These are phyloP conservation scores for Aureobasidium sp. DNA, from an alignment of 2,329 filamentous ascomycete species.

Conservation along the genomic window DNA sequence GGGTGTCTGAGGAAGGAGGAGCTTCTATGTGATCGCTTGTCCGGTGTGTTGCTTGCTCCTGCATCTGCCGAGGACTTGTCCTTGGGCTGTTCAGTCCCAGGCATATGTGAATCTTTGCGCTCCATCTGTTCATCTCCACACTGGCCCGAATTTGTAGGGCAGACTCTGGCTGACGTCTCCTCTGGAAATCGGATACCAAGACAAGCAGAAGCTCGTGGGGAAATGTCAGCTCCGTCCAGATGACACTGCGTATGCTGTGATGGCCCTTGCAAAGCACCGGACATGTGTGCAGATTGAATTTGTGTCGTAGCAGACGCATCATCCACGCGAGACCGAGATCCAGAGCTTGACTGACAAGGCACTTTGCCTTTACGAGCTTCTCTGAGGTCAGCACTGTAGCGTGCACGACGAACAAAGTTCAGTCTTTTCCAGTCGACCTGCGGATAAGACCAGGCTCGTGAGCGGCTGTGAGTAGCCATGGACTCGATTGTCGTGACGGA, in stretches of 20 bases:
- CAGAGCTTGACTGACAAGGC: not conserved
- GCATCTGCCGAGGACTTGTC: no score
- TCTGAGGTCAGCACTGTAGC: not conserved
- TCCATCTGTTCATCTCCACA: no score
- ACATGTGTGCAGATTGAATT: not conserved
- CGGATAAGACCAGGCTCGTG: not conserved
- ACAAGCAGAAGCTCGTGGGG: not conserved
- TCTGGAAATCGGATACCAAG: not conserved
- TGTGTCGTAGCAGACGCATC: not conserved
- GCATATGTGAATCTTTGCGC: no score
- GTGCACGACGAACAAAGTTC: not conserved
- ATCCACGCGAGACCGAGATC: no score
- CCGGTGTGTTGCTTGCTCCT: no score
- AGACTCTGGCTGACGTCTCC: no score
- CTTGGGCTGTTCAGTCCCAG: no score
- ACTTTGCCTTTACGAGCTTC: constrained; percentile 6
- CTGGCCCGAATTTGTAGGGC: no score
- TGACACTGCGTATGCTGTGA: not conserved
- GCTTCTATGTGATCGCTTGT: no score
- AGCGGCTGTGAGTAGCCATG: not conserved
- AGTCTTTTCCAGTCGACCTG: not conserved
- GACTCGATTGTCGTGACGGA: constrained; percentile 6
- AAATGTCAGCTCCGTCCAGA: not conserved
- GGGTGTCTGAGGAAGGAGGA: no score
- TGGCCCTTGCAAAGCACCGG: not conserved